Conservation (phyloP, 140 eudicot genomes). For the Flaveria floridana region DNA sequence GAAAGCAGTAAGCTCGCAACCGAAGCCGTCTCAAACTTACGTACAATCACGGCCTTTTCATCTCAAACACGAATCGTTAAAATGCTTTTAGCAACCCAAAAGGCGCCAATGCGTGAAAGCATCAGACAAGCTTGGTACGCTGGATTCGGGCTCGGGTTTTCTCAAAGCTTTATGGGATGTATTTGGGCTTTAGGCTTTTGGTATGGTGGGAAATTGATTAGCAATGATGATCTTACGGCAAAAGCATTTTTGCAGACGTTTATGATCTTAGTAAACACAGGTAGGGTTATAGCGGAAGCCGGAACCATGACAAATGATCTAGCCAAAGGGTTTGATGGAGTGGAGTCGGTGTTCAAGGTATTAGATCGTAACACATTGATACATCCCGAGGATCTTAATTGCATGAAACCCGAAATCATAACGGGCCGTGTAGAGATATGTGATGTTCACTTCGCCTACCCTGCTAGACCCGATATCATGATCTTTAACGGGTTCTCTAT, state of each 20-base stretch:
- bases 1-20: constrained; percentile 59
- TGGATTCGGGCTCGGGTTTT: constrained; percentile 52
- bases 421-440: constrained; percentile 45
- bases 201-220: constrained; percentile 56
- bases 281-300: constrained; percentile 54
- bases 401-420: constrained; percentile 40
- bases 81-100: constrained; percentile 52
- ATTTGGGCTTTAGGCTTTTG: constrained; percentile 58
- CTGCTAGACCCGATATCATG: constrained; percentile 43
- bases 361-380: constrained; percentile 47
- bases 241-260: constrained; percentile 46
- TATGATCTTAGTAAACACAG: constrained; percentile 52
- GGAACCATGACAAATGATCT: constrained; percentile 62
- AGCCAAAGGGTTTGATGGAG: constrained; percentile 51
- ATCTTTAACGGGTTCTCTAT: constrained; percentile 51
- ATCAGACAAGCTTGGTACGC: constrained; percentile 57
- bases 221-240: constrained; percentile 38
- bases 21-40: constrained; percentile 52
- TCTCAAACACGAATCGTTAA: constrained; percentile 53
- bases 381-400: constrained; percentile 47
- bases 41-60: constrained; percentile 55
- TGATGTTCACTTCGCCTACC: constrained; percentile 54
- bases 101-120: constrained; percentile 51
- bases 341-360: constrained; percentile 48
- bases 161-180: constrained; percentile 47